Base-by-base conservation (phyloP, 2,329 filamentous ascomycete species). In the Penicillium polonicum region DNA sequence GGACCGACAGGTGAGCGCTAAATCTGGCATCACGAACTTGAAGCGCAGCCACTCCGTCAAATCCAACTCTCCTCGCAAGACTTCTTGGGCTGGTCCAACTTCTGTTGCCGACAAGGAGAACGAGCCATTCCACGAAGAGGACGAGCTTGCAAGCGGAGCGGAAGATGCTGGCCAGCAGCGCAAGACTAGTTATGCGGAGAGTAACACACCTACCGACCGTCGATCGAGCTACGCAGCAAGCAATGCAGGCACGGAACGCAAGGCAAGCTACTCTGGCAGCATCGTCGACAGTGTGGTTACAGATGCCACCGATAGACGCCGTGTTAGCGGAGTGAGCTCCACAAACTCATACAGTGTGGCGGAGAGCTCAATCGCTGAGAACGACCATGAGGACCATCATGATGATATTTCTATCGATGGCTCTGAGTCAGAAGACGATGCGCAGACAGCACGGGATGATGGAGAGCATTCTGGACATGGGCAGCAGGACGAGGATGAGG, bases 21-120 rank as follows among this genome's bases (percentile, higher is more conserved):
- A 70, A 41, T 74, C 74, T 48, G 76, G 74, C 27, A 70, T 78
- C 42, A 82, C 84, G 21, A 85, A 84, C 46, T 80, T 96, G 63
- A 88, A 88, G 77, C 83, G 90, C 59, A 92, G 88, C 72, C 88
- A 92, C 71, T 92, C 89, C 57, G 88, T 91, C 64, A 87, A 89
- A 66, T 85, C 85, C 23, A 81, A 85, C 29, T 77, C 78, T 0
- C 71, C 84, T 46, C 82, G 89, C 48, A 91, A 92, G 75, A 79
- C 82, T 43, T 91, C 88, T 68, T 91, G 88, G 88, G 85, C 82
- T 31, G 84, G 83, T 17, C 78, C 74, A 33, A 72, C 65, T 49
- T 74, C 74, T 5, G 60, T 74, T 36, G 72, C 75, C 9, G 78
- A 81, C 68, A 88, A 88, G 72, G 87, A 88, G 69, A 88, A 89